Evolutionary conservation across 2,329 filamentous ascomycete genomes (phyloP), one percentile per base, ranked within the genome.

Genomic region (Coleophoma cylindrospora): DNA sequence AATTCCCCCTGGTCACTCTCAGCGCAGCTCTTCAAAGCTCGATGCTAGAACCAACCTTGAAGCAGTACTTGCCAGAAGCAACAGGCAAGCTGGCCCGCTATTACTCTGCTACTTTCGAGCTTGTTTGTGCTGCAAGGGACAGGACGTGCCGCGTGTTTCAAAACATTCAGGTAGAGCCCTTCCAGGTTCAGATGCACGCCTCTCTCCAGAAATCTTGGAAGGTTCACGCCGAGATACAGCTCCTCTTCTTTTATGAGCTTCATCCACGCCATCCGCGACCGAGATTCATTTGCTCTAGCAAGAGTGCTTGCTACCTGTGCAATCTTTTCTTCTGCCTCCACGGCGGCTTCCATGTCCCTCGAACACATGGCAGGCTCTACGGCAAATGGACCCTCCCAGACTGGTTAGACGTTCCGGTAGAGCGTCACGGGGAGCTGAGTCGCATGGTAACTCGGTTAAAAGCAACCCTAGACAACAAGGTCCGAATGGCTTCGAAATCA

Each of bases 281-380:
- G 9, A 67, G 73, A 15, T 66, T 74, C 3, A 70, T 79, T 7
- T 69, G 69, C 48, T 74, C 74, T 4, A 74, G 69, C 62, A 79
- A 79, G 50, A 68, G 73, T 47, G 70, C 75, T 1, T 80, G 75
- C 54, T 78, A 72, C 55, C 65, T 79, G 0, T 80, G 75, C 57
- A 72, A 77, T 46, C 59, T 68, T 7, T 72, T 78, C 52, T 67
- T 79, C n/a, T 47, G 54, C 2, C 55, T 68, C 14, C 70, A 76
- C 50, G 67, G 69, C 3, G 64, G 63, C 38, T 70, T 74, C 40
- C 54, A 70, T 40, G 69, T 68, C 1, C 70, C 73, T 4, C 64
- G 62, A 40, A 69, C 64, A 2, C 74, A 79, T 53, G 71, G 72
- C 3, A 68, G 52, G 36, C 50, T 80, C 2, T 77, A 79, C 56